Conservation (phyloP, 139 green algal genomes). For the Volvox africanus region DNA sequence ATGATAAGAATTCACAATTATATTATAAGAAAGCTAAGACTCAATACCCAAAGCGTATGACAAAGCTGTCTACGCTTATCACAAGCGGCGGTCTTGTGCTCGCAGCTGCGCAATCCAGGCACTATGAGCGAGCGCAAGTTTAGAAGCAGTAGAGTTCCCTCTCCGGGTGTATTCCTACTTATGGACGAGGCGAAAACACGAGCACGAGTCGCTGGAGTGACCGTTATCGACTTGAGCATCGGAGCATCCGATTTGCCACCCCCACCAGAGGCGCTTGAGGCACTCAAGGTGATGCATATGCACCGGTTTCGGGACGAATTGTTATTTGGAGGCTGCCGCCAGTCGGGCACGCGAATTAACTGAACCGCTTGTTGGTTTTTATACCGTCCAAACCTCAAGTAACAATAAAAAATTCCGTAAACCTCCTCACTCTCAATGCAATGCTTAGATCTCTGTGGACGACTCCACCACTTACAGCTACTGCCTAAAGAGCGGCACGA, state of each 20-base stretch:
- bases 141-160: conserved; percentile 33
- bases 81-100: background rate
- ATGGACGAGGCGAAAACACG: conserved; percentile 50
- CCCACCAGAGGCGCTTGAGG: conserved; percentile 55
- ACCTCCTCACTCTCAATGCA: too few relatives aligned
- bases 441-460: conserved; percentile 28
- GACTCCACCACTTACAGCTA: conserved; percentile 64
- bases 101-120: background rate
- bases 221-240: conserved; percentile 59
- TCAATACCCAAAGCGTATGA: background rate
- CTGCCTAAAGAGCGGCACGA: conserved; percentile 65
- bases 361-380: too few relatives aligned
- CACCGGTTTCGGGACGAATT: too few relatives aligned
- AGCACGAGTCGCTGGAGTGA: background rate
- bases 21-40: too few relatives aligned
- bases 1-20: too few relatives aligned
- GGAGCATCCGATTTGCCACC: conserved; percentile 53
- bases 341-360: too few relatives aligned
- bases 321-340: too few relatives aligned
- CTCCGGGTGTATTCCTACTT: conserved; percentile 48
- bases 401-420: too few relatives aligned
- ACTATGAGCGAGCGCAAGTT: background rate
- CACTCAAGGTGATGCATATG: conserved; percentile 36
- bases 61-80: background rate
- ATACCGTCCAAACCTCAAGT: too few relatives aligned